These are phyloP conservation scores for Fusarium xylarioides DNA, from an alignment of 2,329 filamentous ascomycete species.

Conservation along the genomic window DNA sequence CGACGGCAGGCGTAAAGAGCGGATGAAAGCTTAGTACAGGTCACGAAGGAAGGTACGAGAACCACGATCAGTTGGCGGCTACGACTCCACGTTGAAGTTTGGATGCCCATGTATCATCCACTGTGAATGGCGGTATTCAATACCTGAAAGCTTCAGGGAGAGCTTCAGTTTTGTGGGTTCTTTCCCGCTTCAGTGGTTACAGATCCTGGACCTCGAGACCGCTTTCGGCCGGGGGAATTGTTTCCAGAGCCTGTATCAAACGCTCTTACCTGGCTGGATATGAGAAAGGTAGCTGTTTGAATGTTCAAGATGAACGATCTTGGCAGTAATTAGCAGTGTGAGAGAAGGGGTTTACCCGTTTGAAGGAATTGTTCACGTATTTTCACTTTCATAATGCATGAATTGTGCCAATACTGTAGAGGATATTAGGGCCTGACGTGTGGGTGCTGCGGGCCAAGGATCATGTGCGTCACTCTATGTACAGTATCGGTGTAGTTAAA, in stretches of 20 bases:
- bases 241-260: slow-evolving; percentile 15
- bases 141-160: slow-evolving; percentile 22
- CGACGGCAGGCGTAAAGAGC: slow-evolving; percentile 30
- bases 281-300: slow-evolving; percentile 16
- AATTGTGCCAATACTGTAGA: slow-evolving; percentile 40
- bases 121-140: slow-evolving; percentile 8
- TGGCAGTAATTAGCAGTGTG: slow-evolving; percentile 1
- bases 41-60: slow-evolving; percentile 32
- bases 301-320: slow-evolving; percentile 1
- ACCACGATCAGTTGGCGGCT: not conserved
- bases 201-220: slow-evolving; percentile 25
- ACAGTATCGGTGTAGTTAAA: slow-evolving; percentile 33
- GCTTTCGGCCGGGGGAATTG: slow-evolving; percentile 20
- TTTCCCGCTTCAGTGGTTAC: slow-evolving; percentile 17
- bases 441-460: slow-evolving; percentile 40
- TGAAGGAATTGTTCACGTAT: not conserved
- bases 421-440: slow-evolving; percentile 43
- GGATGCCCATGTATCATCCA: slow-evolving; percentile 8
- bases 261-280: slow-evolving; percentile 23
- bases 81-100: slow-evolving; percentile 1
- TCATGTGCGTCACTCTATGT: slow-evolving; percentile 36
- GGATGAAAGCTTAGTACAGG: slow-evolving; percentile 30
- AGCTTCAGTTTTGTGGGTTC: slow-evolving; percentile 35
- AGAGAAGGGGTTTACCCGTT: not conserved
- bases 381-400: slow-evolving; percentile 15